Evolutionary conservation across 2,329 filamentous ascomycete genomes (phyloP), one percentile per base, ranked within the genome.

Genomic region (Hypoxylon sp.): DNA sequence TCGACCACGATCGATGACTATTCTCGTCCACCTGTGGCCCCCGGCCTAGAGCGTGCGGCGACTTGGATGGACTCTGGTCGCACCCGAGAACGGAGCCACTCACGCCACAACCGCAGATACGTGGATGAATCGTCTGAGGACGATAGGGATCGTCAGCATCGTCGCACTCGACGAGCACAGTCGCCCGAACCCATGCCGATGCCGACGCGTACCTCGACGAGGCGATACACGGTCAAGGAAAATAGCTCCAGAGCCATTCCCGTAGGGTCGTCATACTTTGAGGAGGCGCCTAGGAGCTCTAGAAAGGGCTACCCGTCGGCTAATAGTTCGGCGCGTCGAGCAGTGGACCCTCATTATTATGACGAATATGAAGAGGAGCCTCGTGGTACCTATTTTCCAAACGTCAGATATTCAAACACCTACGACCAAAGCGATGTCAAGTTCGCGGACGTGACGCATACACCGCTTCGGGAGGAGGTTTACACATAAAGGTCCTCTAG

Each of bases 71-170:
- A 61, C 6, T 65, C 68, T 7, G 64, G 70, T 8, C 64, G 58
- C 41, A 62, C 64, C 19, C 69, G 69, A 15, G 71, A 71, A 10
- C 69, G 68, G 24, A 69, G 71, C 46, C 68, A 68, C 19, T 62
- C 68, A 17, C 69, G 67, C 8, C 69, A 61, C 20, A 20, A 30
- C 32, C 57, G 46, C 44, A 5, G 50, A 2, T 70, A 67, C 28
- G 41, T 65, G 19, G 69, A 70, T 11, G 72, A 72, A 7, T 70
- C 71, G 2, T 73, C 73, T 1, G 73, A 72, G 4, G 70, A 70
- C 6, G 72, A 72, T 8, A 65, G 66, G 28, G 71, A 71, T 17
- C 68, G 55, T 30, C 68, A 62, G 13, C 67, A 66, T 47, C 72
- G 68, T 47, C 70, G 65, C 13, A 64, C 59, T 48, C 71, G 71